Evolutionary conservation across 2,329 filamentous ascomycete species (phyloP), one percentile per base, ranked within the genome.

Genomic region (Clonostachys solani): DNA sequence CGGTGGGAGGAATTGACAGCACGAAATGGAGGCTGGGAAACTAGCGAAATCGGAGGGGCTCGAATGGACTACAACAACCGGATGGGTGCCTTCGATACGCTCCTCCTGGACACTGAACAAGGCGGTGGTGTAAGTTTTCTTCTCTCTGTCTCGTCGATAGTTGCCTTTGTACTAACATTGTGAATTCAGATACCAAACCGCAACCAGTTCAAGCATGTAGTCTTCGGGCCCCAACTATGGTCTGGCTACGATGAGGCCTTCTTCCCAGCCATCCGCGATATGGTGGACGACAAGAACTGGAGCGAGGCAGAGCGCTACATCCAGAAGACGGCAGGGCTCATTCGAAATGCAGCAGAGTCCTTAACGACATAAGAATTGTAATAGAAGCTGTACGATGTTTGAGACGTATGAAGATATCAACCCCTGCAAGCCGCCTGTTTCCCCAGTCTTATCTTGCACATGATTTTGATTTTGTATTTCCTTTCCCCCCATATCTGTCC

Each of bases 201-300:
- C 53, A 88, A 87, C 6, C 94, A 97, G 68, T 99, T 91, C 76
- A 96, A 95, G 66, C 94, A 96, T 66, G 79, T 95, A 60, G 71
- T 99, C 48, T 95, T 92, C 62, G 92, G 88, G 2, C 94, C 94
- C 1, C 81, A 89, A 59, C 72, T 81, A 4, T 92, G 89, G 86
- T 84, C 84, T 8, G 56, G 56, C 43, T 56, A 64, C 43, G 60
- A 64, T 44, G 59, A 58, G 43, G 58, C 61, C 40, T 59, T 61
- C 50, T 70, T 70, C 68, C 92, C 92, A 1, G 86, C 85, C n/a
- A 87, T 96, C 47, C 78, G 89, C 48, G 92, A 96, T 59, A 84
- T 86, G 9, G 74, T 96, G 38, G 81, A 87, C 51, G 78, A 74
- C 5, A 78, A 80, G 23, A 81, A 95, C 56, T 92, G 86, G 87